These are phyloP conservation scores for Trichoderma pleuroti DNA, from an alignment of 2,329 filamentous ascomycete genomes.

Conservation along the genomic window DNA sequence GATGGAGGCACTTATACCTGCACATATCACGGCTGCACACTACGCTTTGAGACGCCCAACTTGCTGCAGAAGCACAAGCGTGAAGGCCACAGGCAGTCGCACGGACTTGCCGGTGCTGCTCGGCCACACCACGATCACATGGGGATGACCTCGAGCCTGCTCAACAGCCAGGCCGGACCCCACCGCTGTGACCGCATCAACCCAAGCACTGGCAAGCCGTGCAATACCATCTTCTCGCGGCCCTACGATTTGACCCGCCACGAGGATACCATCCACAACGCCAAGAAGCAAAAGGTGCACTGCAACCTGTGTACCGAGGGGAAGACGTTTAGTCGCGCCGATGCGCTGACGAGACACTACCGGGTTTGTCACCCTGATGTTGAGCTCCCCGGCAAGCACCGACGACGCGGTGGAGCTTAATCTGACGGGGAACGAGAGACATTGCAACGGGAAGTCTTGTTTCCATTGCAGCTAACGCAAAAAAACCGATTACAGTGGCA, in stretches of 20 bases:
- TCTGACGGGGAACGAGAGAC: neutral
- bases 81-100: conserved; percentile 81
- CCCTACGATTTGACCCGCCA: conserved; percentile 96
- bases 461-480: neutral
- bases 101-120: conserved; percentile 35
- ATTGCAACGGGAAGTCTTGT: neutral
- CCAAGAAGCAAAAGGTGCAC: conserved; percentile 87
- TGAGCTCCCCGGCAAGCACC: conserved; percentile 67
- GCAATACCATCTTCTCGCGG: conserved; percentile 88
- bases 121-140: conserved; percentile 31
- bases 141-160: conserved; percentile 50
- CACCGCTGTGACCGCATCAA: conserved; percentile 93
- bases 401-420: conserved; percentile 30
- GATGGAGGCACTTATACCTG: conserved; percentile 92
- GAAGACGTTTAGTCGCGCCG: conserved; percentile 93
- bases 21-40: conserved; percentile 85
- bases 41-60: conserved; percentile 82
- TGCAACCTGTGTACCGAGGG: conserved; percentile 93
- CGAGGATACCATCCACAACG: conserved; percentile 96
- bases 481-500: neutral
- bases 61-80: conserved; percentile 94
- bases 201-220: conserved; percentile 90
- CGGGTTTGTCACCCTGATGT: conserved; percentile 89
- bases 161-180: conserved; percentile 87
- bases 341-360: conserved; percentile 91